These are phyloP conservation scores for Gillenia trifoliata DNA, from an alignment of 306 rosid genomes.

Conservation along the genomic window DNA sequence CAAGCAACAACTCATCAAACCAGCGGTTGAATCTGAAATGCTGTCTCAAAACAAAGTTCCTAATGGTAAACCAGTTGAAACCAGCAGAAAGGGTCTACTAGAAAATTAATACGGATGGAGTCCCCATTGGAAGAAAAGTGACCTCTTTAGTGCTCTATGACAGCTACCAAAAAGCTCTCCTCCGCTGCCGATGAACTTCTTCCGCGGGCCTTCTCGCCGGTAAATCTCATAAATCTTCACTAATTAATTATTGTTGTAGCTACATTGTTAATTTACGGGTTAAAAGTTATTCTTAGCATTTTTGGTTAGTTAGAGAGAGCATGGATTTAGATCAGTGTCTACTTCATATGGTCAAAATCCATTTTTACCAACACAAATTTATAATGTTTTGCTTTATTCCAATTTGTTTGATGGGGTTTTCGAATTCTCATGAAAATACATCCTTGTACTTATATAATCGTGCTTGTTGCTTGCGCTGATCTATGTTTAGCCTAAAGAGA, in stretches of 20 bases:
- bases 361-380: background rate
- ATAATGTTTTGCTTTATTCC: background rate
- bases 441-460: background rate
- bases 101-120: conserved; percentile 89
- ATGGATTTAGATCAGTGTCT: no score
- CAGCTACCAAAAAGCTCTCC: conserved; percentile 74
- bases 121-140: conserved; percentile 88
- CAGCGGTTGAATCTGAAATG: conserved; percentile 31
- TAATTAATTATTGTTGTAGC: no score
- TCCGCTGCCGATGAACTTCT: conserved; percentile 75
- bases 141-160: conserved; percentile 69
- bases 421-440: background rate
- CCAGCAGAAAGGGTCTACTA: conserved; percentile 46
- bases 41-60: conserved; percentile 34
- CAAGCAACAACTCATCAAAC: conserved; percentile 62
- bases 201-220: conserved; percentile 78
- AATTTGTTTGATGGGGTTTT: background rate
- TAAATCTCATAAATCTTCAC: conserved; percentile 8
- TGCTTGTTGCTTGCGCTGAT: conserved; percentile 7
- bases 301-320: background rate
- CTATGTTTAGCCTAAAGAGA: conserved; percentile 58
- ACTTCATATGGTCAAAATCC: background rate
- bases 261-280: background rate
- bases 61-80: conserved; percentile 25
- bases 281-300: no score